Conservation (phyloP, 2,329 filamentous ascomycete species). For the Colletotrichum cuscutae region DNA sequence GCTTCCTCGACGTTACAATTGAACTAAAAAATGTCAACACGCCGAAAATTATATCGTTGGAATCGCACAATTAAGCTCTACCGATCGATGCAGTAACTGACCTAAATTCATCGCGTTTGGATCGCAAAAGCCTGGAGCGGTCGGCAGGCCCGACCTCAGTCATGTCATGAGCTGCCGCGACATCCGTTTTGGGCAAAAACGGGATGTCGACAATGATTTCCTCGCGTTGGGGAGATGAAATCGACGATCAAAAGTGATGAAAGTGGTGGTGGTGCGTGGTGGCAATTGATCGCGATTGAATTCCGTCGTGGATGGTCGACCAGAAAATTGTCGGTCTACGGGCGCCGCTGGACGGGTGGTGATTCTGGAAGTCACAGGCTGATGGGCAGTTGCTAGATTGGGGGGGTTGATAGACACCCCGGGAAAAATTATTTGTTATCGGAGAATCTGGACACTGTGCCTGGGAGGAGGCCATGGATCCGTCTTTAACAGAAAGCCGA, state of each 20-base stretch:
- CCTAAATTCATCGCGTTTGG: constrained; percentile 71
- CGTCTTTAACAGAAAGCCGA: constrained; percentile 9
- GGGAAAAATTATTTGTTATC: constrained; percentile 37
- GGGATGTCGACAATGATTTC: constrained; percentile 52
- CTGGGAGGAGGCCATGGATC: background rate
- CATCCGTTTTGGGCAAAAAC: constrained; percentile 76
- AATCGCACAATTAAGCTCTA: constrained; percentile 62
- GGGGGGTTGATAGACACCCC: constrained; percentile 26
- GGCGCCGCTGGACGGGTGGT: constrained; percentile 33
- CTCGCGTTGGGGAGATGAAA: constrained; percentile 48
- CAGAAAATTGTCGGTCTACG: constrained; percentile 34
- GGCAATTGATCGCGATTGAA: constrained; percentile 38
- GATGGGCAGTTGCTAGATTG: constrained; percentile 32
- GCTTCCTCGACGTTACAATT: constrained; percentile 86
- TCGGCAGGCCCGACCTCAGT: constrained; percentile 76
- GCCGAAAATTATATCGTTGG: constrained; percentile 54
- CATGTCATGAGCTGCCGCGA: constrained; percentile 75
- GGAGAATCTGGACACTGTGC: constrained; percentile 22
- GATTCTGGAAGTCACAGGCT: constrained; percentile 32
- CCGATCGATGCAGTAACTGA: constrained; percentile 56
- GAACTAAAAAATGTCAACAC: constrained; percentile 64
- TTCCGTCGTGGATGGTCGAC: constrained; percentile 35
- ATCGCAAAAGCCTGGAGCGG: constrained; percentile 73
- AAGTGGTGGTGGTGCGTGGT: constrained; percentile 33
- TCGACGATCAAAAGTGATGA: constrained; percentile 34